These are phyloP conservation scores for Penicillium sp. DNA, from an alignment of 2,329 filamentous ascomycete genomes.

Conservation along the genomic window DNA sequence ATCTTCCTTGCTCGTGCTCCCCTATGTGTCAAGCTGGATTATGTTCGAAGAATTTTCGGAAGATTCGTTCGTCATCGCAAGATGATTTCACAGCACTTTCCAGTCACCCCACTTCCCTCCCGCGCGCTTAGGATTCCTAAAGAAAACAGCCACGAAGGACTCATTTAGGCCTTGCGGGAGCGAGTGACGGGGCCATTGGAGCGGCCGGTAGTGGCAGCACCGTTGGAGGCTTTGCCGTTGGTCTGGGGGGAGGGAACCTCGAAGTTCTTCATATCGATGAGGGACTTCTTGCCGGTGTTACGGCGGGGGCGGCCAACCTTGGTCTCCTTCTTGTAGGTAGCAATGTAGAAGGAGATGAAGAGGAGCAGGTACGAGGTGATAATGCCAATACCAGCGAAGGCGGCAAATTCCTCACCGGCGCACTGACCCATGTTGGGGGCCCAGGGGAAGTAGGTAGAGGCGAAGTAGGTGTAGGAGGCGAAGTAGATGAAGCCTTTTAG, in stretches of 20 bases:
- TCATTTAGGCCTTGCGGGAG: conserved; percentile 47
- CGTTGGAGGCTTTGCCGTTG: conserved; percentile 29
- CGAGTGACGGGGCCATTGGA: conserved; percentile 46
- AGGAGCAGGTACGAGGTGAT: conserved; percentile 93
- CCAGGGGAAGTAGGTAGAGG: conserved; percentile 81
- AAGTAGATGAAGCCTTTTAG: conserved; percentile 89
- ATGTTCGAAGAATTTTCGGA: conserved; percentile 17
- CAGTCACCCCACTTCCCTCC: not conserved
- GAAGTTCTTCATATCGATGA: conserved; percentile 79
- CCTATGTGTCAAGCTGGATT: conserved; percentile 7
- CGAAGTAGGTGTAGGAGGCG: conserved; percentile 98
- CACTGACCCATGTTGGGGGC: conserved; percentile 82
- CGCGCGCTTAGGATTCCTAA: not conserved
- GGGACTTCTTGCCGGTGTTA: conserved; percentile 74
- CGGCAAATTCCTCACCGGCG: conserved; percentile 94
- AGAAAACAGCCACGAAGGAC: not conserved
- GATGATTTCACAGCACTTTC: not conserved
- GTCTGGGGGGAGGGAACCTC: conserved; percentile 53
- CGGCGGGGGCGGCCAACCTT: conserved; percentile 44
- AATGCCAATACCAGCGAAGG: conserved; percentile 86
- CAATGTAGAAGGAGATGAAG: conserved; percentile 98
- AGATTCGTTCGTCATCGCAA: conserved; percentile 3
- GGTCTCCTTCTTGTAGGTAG: conserved; percentile 77
- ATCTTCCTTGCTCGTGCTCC: conserved; percentile 9
- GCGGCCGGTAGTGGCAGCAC: conserved; percentile 37